Evolutionary conservation across 2,329 filamentous ascomycete genomes (phyloP), one percentile per base, ranked within the genome.

Genomic region (Sarocladium oryzae): DNA sequence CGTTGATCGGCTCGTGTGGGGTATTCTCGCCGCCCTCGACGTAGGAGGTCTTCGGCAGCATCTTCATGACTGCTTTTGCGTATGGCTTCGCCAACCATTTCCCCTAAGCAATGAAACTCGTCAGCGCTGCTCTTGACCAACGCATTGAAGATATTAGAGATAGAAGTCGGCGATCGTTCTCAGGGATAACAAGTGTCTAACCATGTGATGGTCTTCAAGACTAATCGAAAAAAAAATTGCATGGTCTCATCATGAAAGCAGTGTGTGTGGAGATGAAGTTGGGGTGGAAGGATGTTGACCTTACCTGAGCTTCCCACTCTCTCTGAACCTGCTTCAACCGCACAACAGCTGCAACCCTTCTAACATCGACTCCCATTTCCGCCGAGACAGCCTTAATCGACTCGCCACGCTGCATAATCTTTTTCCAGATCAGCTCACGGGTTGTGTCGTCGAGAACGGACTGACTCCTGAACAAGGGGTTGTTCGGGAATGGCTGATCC

Each of bases 131-230:
- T 26, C 21, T 3, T 4, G 9, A 43, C 23, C 6, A 51, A 38
- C 48, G 49, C 10, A 51, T 37, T 58, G 26, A 18, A 40, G 30
- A 28, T 38, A 41, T 13, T 2, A 36, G 24, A 33, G 40, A 30
- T 33, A 46, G 43, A 51, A 13, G 24, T 30, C 4, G 49, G 52
- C 53, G 15, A 48, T 53, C 51, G 54, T 24, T 54, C 51, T 61
- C 62, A 63, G 60, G 51, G 55, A 55, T 59, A 59, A 61, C 66
- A 58, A 54, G 54, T 80, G 78, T 86, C 76, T 92, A 92, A 96
- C 88, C 89, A 93, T 84, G 77, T 83, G 67, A 51, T 53, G 84
- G 91, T 97, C 91, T 96, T 96, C 78, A 95, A 96, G 92, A 97
- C 92, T 96, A 96, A 97, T 96, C 92, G 92, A 86, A 86, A 86